Conservation (phyloP, 2,329 filamentous ascomycete species). For the Hypocrella siamensis region DNA sequence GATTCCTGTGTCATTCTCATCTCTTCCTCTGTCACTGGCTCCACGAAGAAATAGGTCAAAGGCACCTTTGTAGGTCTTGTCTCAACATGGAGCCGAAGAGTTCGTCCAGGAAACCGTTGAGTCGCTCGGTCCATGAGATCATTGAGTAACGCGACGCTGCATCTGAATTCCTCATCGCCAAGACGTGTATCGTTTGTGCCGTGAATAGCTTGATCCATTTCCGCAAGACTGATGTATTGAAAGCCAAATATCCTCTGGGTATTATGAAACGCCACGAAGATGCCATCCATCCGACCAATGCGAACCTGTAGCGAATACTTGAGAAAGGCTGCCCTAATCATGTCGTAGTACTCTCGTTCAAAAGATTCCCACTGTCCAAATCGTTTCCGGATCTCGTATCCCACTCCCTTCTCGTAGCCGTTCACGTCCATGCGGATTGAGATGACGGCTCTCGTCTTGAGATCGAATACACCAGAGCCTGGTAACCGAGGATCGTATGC, state of each 20-base stretch:
- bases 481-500: slow-evolving; percentile 75
- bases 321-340: slow-evolving; percentile 85
- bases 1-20: slow-evolving; percentile 60
- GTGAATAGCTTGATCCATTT: slow-evolving; percentile 87
- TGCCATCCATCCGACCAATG: slow-evolving; percentile 96
- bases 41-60: slow-evolving; percentile 79
- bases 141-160: slow-evolving; percentile 67
- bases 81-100: slow-evolving; percentile 70
- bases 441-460: slow-evolving; percentile 88
- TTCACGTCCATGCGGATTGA: slow-evolving; percentile 76
- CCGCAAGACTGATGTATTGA: slow-evolving; percentile 73
- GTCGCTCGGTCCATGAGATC: slow-evolving; percentile 64
- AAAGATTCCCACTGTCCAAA: slow-evolving; percentile 79
- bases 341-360: slow-evolving; percentile 91
- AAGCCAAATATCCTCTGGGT: slow-evolving; percentile 92
- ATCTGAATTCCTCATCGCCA: slow-evolving; percentile 73
- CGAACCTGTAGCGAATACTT: slow-evolving; percentile 96
- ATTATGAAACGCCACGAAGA: slow-evolving; percentile 95
- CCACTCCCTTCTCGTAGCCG: slow-evolving; percentile 57
- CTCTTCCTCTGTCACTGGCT: slow-evolving; percentile 61
- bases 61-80: slow-evolving; percentile 44
- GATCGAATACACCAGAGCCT: slow-evolving; percentile 84
- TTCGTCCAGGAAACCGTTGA: slow-evolving; percentile 55
- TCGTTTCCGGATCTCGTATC: slow-evolving; percentile 70
- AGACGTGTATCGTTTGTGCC: slow-evolving; percentile 49